phyloP scores from a whole-genome alignment of 306 rosid species.

The Prunus mira region DNA sequence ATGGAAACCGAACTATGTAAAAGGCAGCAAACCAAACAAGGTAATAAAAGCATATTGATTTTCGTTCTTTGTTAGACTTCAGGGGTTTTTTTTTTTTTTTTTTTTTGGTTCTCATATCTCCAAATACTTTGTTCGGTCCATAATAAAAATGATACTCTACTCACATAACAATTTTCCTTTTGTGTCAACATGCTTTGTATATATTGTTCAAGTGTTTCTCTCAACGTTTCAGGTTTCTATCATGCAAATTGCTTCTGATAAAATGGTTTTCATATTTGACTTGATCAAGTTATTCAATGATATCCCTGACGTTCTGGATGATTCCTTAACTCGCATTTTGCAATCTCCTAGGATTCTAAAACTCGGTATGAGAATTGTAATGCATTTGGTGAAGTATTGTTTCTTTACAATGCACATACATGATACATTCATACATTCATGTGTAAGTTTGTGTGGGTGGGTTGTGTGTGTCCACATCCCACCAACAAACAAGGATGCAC shows the following conservation, averaged over 20 bases:
- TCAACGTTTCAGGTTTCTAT: conserved; percentile 82
- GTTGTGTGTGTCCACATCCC: too few relatives aligned
- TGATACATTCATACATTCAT: not conserved
- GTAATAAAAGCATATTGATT: conserved; percentile 33
- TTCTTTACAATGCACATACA: not conserved
- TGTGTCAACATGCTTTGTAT: not conserved
- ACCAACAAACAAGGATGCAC: too few relatives aligned
- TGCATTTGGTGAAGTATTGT: not conserved
- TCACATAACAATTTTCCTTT: not conserved
- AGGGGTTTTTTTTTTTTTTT: not conserved
- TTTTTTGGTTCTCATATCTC: not conserved
- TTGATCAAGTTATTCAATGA: conserved; percentile 69
- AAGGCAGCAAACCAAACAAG: conserved; percentile 80
- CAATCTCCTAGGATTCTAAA: conserved; percentile 76
- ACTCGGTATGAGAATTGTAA: conserved; percentile 64
- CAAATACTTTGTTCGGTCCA: not conserved
- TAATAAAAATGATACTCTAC: not conserved
- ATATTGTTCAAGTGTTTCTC: conserved; percentile 6
- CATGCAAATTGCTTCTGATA: conserved; percentile 89
- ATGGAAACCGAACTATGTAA: conserved; percentile 90
- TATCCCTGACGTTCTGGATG: conserved; percentile 56
- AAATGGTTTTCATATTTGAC: conserved; percentile 69
- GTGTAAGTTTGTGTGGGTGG: too few relatives aligned
- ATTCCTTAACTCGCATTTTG: conserved; percentile 64
- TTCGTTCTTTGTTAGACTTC: not conserved